Conservation (phyloP, 1,284 basidiomycete species). For the Rhodotorula sp. region DNA sequence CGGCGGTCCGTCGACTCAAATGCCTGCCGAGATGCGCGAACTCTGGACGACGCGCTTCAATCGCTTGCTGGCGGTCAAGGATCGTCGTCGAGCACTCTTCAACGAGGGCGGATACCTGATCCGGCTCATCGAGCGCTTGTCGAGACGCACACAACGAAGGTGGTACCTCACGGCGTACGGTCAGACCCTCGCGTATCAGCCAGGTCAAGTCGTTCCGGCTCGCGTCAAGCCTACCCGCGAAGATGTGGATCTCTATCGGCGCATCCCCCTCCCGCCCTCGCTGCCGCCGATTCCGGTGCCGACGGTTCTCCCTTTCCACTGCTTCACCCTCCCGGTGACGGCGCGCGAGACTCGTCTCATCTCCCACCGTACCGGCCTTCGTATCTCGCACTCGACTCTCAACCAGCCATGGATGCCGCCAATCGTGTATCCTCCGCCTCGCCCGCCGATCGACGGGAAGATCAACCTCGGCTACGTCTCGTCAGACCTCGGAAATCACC, state of each 20-base stretch:
- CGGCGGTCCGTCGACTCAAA: conserved; percentile 17
- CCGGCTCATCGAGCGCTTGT: conserved; percentile 58
- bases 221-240: conserved; percentile 10
- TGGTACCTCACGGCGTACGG: conserved; percentile 56
- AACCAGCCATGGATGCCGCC: conserved; percentile 57
- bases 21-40: conserved; percentile 42
- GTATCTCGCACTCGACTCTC: conserved; percentile 57
- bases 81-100: conserved; percentile 44
- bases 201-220: background rate
- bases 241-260: conserved; percentile 44
- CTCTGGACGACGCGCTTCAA: conserved; percentile 53
- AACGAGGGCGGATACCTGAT: conserved; percentile 60
- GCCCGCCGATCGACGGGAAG: conserved; percentile 53
- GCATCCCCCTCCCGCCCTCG: conserved; percentile 50
- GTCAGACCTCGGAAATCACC: conserved; percentile 61
- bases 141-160: conserved; percentile 55
- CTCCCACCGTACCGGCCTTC: conserved; percentile 60
- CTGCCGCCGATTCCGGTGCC: conserved; percentile 55
- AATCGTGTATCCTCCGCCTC: conserved; percentile 58
- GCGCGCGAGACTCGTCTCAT: conserved; percentile 59
- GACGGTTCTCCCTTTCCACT: conserved; percentile 62
- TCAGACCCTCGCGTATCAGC: background rate
- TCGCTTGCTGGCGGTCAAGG: conserved; percentile 49
- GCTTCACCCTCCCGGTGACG: conserved; percentile 60
- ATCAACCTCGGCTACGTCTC: conserved; percentile 63